phyloP scores from a whole-genome alignment of 192 early-diverging fungal species.

The Powellomyces hirtus region DNA sequence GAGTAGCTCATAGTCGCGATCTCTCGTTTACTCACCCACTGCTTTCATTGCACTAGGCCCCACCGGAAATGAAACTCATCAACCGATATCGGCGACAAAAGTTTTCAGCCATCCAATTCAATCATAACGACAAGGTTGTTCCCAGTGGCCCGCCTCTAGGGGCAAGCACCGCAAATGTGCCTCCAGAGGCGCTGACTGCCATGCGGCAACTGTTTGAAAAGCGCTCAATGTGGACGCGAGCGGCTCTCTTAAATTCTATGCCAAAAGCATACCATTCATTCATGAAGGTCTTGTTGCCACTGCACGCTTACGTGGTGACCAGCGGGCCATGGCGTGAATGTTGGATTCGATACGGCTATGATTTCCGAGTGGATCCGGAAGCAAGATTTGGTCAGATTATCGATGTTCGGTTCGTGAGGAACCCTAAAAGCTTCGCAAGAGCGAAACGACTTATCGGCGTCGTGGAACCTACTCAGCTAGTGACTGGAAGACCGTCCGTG shows the following conservation, averaged over 20 bases:
- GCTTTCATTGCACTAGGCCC: neutral
- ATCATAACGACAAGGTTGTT: neutral
- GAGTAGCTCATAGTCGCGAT: too few relatives aligned
- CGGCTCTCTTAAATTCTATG: slow-evolving; percentile 33
- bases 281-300: slow-evolving; percentile 25
- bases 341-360: slow-evolving; percentile 47
- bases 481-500: neutral
- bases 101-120: slow-evolving; percentile 6
- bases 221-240: slow-evolving; percentile 36
- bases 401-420: slow-evolving; percentile 34
- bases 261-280: neutral
- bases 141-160: slow-evolving; percentile 5
- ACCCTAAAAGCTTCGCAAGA: slow-evolving; percentile 5
- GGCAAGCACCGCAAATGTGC: neutral
- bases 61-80: slow-evolving; percentile 10
- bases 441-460: slow-evolving; percentile 38
- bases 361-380: slow-evolving; percentile 32
- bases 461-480: slow-evolving; percentile 3
- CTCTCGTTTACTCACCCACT: neutral
- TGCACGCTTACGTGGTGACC: slow-evolving; percentile 25
- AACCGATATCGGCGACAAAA: slow-evolving; percentile 22
- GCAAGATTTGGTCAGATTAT: slow-evolving; percentile 37
- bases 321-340: slow-evolving; percentile 37
- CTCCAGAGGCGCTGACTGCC: slow-evolving; percentile 1
- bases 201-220: slow-evolving; percentile 20